Evolutionary conservation across 2,329 filamentous ascomycete species (phyloP).

Genomic region (Sporothrix globosa): DNA sequence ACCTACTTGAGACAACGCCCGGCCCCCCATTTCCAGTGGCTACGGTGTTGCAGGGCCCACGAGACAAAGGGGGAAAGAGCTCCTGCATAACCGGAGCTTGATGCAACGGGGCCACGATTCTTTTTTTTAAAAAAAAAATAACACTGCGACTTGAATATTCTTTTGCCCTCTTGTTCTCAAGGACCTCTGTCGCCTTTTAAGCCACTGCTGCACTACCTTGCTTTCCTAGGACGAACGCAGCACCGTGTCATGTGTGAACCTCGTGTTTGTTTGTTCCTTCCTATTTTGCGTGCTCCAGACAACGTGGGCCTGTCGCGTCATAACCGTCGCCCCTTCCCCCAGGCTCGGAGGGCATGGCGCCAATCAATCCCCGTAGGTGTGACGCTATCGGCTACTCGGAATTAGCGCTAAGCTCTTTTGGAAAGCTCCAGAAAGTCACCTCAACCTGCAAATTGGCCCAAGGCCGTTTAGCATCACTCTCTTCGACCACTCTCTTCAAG

Average conservation of each 20-base stretch:
- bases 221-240: background rate
- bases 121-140: too few species aligned
- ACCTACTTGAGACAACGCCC: conserved; percentile 26
- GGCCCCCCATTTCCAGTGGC: background rate
- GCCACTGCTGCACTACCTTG: background rate
- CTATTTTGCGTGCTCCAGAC: background rate
- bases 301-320: conserved; percentile 14
- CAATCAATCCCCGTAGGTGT: conserved; percentile 15
- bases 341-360: background rate
- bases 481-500: background rate
- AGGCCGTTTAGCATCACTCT: background rate
- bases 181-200: background rate
- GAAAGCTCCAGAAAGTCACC: conserved; percentile 29
- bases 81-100: conserved; percentile 26
- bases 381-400: background rate
- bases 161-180: background rate
- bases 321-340: conserved; percentile 11
- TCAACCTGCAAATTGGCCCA: conserved; percentile 1
- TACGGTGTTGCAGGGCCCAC: background rate
- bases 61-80: conserved; percentile 20
- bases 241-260: background rate
- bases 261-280: background rate
- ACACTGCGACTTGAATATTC: background rate
- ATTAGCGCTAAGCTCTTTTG: conserved; percentile 29
- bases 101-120: conserved; percentile 1